A percentile compares a stretch with the other conserved stretches of the same genome.
These are phyloP conservation scores for Salix exigua DNA, from an alignment of 345 rosid genomes.

Conservation along the genomic window DNA sequence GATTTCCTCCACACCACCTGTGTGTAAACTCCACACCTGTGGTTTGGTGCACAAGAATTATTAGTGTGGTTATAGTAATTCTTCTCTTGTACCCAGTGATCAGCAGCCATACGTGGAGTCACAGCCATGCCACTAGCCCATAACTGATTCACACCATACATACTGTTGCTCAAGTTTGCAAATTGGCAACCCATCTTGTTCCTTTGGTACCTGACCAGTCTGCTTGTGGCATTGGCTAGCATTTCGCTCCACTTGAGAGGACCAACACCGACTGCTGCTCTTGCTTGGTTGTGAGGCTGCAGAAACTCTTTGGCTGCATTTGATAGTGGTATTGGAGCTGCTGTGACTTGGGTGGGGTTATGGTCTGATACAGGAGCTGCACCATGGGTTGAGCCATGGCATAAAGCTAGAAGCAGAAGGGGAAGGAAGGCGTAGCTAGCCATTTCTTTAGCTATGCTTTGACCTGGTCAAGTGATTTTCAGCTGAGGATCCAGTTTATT, in stretches of 20 bases:
- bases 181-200: constrained; percentile 61
- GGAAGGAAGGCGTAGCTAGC: constrained; percentile 23
- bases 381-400: constrained; percentile 23
- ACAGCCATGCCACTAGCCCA: constrained; percentile 50
- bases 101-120: constrained; percentile 59
- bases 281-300: constrained; percentile 66
- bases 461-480: background rate
- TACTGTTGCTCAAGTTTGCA: constrained; percentile 48
- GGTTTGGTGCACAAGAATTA: constrained; percentile 53
- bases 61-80: constrained; percentile 47
- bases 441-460: constrained; percentile 26
- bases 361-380: constrained; percentile 10
- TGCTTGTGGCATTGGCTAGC: constrained; percentile 47
- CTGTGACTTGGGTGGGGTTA: background rate
- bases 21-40: constrained; percentile 64
- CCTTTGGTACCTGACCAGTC: constrained; percentile 58
- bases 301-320: constrained; percentile 46
- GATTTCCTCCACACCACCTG: constrained; percentile 86
- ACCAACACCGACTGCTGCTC: constrained; percentile 58
- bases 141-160: constrained; percentile 71
- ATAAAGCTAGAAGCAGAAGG: constrained; percentile 25
- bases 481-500: constrained; percentile 1
- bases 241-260: constrained; percentile 65
- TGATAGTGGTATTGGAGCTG: constrained; percentile 17
- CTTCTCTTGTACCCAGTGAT: constrained; percentile 69